Conservation (phyloP, 2,329 filamentous ascomycete species). For the Exophiala alcalophila region DNA sequence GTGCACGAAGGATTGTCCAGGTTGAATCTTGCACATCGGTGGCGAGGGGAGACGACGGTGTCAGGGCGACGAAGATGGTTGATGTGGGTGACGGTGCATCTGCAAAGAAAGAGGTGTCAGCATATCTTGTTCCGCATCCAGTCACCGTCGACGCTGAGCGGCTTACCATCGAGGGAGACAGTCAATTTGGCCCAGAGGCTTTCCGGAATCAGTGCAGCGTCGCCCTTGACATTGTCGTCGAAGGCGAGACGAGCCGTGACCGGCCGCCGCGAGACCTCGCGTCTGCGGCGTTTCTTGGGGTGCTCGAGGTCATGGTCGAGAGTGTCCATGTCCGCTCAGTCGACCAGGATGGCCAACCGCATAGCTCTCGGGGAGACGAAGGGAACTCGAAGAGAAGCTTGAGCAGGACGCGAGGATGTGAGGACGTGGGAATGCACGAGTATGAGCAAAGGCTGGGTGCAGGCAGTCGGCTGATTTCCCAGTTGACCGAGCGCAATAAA, state of each 20-base stretch:
- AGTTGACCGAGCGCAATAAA: too few species aligned
- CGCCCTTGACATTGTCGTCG: constrained; percentile 79
- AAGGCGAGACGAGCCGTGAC: constrained; percentile 77
- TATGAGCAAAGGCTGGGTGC: too few species aligned
- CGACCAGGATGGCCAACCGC: neutral
- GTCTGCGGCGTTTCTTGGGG: constrained; percentile 52
- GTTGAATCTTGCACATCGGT: constrained; percentile 56
- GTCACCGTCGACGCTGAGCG: constrained; percentile 4
- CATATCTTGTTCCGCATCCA: constrained; percentile 15
- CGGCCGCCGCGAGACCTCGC: constrained; percentile 49
- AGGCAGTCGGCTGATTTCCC: too few species aligned
- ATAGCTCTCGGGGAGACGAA: constrained; percentile 7
- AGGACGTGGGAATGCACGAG: neutral
- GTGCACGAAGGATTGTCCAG: constrained; percentile 83
- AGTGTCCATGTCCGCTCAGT: constrained; percentile 41
- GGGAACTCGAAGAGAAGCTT: neutral
- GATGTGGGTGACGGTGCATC: constrained; percentile 1
- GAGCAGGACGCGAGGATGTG: constrained; percentile 1
- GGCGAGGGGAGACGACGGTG: constrained; percentile 44
- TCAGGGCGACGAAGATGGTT: constrained; percentile 44
- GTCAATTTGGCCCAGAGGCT: constrained; percentile 77
- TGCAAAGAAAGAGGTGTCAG: constrained; percentile 10
- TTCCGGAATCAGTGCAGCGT: constrained; percentile 80
- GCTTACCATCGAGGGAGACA: constrained; percentile 45
- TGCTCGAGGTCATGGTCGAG: constrained; percentile 43